These are phyloP conservation scores for Nannizziopsis arthrosporioides DNA, from an alignment of 2,329 filamentous ascomycete genomes.

Conservation along the genomic window DNA sequence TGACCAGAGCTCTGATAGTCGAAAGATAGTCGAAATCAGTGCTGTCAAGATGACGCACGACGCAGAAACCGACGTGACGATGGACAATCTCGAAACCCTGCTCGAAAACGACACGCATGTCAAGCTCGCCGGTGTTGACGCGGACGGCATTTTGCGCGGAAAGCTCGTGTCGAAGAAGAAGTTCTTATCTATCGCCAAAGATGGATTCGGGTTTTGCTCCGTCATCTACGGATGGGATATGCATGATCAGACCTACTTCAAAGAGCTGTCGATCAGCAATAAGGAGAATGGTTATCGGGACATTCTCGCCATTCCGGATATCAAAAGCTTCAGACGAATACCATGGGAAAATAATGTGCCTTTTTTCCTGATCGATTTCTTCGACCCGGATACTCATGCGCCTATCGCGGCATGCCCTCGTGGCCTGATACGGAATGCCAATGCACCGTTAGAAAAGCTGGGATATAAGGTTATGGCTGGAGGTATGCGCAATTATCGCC, in stretches of 20 bases:
- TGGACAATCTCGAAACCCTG: constrained; percentile 52
- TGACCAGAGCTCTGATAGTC: neutral
- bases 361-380: constrained; percentile 74
- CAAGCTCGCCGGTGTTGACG: constrained; percentile 78
- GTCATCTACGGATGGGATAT: constrained; percentile 96
- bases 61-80: constrained; percentile 32
- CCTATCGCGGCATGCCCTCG: constrained; percentile 69
- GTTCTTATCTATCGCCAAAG: constrained; percentile 68
- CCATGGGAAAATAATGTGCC: constrained; percentile 83
- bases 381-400: constrained; percentile 62
- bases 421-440: constrained; percentile 56
- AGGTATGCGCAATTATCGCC: constrained; percentile 45
- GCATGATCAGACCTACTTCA: constrained; percentile 83
- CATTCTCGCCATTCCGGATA: constrained; percentile 68
- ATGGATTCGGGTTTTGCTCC: constrained; percentile 86
- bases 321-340: constrained; percentile 66
- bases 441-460: constrained; percentile 53
- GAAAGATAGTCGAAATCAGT: neutral
- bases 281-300: constrained; percentile 83
- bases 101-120: constrained; percentile 63
- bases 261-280: constrained; percentile 77
- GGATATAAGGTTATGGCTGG: constrained; percentile 83
- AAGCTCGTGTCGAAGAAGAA: constrained; percentile 90
- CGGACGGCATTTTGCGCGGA: constrained; percentile 75
- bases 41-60: constrained; percentile 1